These are phyloP conservation scores for Blastobotrys arbuscula DNA, from an alignment of 1,139 yeast genomes.

Conservation along the genomic window DNA sequence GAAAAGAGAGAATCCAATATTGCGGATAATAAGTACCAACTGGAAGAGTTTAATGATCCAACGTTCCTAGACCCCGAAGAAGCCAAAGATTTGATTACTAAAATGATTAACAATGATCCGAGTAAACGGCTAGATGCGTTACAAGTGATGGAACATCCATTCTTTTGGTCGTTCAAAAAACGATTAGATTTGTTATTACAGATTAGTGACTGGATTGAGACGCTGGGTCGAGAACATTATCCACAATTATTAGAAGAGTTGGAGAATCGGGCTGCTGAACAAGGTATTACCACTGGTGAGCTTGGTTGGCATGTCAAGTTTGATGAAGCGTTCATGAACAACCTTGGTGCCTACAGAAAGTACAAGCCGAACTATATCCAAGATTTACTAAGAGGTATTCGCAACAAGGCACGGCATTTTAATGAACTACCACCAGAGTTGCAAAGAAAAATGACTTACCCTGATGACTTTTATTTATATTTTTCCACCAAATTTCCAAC, in stretches of 20 bases:
- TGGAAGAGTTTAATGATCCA: constrained; percentile 39
- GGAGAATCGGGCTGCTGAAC: constrained; percentile 46
- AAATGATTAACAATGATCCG: constrained; percentile 71
- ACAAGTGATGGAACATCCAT: constrained; percentile 72
- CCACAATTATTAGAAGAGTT: constrained; percentile 55
- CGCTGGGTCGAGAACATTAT: constrained; percentile 84
- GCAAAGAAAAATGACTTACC: constrained; percentile 60
- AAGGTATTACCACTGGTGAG: constrained; percentile 30
- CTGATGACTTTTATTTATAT: constrained; percentile 75
- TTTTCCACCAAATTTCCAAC: constrained; percentile 73
- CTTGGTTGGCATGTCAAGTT: constrained; percentile 76
- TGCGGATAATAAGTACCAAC: constrained; percentile 59
- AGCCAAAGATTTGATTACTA: constrained; percentile 62
- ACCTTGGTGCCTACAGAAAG: constrained; percentile 85
- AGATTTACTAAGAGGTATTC: constrained; percentile 81
- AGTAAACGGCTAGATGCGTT: constrained; percentile 65
- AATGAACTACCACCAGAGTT: constrained; percentile 75
- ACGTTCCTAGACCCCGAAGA: constrained; percentile 49
- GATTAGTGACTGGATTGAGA: constrained; percentile 86
- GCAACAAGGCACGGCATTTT: constrained; percentile 91
- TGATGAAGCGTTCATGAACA: constrained; percentile 56
- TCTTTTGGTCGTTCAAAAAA: constrained; percentile 74
- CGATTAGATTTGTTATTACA: constrained; percentile 77
- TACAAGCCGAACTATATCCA: constrained; percentile 71
- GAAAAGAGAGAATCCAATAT: constrained; percentile 86